Base-by-base conservation (phyloP, 2,329 filamentous ascomycete species). In the Pyricularia sp. region DNA sequence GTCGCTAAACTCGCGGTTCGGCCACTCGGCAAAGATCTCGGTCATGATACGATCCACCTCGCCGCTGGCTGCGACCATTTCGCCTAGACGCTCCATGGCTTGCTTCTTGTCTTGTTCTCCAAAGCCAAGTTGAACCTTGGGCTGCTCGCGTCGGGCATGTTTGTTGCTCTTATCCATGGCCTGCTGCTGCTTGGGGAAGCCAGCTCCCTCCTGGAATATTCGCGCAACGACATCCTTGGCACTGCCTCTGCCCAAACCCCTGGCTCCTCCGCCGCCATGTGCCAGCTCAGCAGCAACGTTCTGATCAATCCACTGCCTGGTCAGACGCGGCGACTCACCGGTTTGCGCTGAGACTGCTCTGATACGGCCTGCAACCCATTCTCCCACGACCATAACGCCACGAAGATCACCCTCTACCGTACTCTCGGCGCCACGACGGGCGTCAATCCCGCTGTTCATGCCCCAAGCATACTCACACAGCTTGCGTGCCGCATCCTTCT, bases 1-100 rank as follows among this genome's bases (percentile, higher is more conserved):
- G 73, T 99, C 94, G 77, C 97, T 96, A 76, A 89, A 99, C 24
- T 92, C 87, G 70, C 92, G 90, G 57, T 85, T 86, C 0, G 93
- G 92, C 74, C 96, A 99, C 69, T 89, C 84, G 26, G 89, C 81
- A 72, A 97, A 96, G 70, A 96, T 88, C 67, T 97, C 90, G 22
- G 86, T 87, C 72, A 93, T 81, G 70, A 96, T 88, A 66, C 88
- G 84, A 72, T 92, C 89, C 60, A 87, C 84, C 66, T 94, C 91
- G 53, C 90, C 90, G 71, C 87, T 88, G 0, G 89, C 89, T 67
- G 93, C 88, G 33, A 93, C 79, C 83, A 94, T 90, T 70, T 92
- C 86, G 60, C 85, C 79, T 19, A 93, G 78, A 19, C 88, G 84
- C 60, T 88, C 83, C 80, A 91, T 89, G 22, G 87, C 86, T 62